Evolutionary conservation across 179 eudicot genomes (phyloP).

Genomic region (Drosera spatulata): DNA sequence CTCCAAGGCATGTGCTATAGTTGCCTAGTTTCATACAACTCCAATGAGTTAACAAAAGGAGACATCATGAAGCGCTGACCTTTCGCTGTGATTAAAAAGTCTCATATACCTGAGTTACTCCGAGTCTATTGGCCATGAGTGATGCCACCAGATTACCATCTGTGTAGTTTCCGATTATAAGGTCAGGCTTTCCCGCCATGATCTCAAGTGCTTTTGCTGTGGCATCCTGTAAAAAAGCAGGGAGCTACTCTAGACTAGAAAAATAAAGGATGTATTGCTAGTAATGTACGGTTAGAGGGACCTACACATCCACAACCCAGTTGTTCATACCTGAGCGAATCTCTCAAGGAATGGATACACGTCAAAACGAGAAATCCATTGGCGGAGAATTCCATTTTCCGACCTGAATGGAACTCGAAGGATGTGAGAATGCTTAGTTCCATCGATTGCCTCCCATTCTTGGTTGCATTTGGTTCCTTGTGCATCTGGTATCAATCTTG

Average conservation of each 20-base stretch:
- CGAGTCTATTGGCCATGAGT: constrained; percentile 38
- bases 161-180: constrained; percentile 45
- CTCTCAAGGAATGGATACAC: constrained; percentile 45
- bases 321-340: constrained; percentile 30
- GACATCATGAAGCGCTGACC: too few relatives aligned
- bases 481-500: constrained; percentile 49
- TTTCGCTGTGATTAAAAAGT: background rate
- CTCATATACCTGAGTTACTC: constrained; percentile 18
- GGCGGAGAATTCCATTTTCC: constrained; percentile 30
- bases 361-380: constrained; percentile 52
- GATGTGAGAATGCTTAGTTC: constrained; percentile 35
- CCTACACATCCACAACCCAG: too few relatives aligned
- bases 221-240: constrained; percentile 23
- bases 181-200: constrained; percentile 42
- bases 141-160: constrained; percentile 52
- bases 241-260: background rate
- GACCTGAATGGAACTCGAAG: constrained; percentile 43
- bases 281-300: too few relatives aligned
- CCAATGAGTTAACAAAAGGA: background rate
- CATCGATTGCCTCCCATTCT: constrained; percentile 32
- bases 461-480: constrained; percentile 51
- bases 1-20: constrained; percentile 53
- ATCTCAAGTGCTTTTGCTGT: constrained; percentile 30
- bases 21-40: constrained; percentile 16
- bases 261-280: background rate